These are phyloP conservation scores for Trichoderma pleuroti DNA, from an alignment of 2,329 filamentous ascomycete genomes.

Conservation along the genomic window DNA sequence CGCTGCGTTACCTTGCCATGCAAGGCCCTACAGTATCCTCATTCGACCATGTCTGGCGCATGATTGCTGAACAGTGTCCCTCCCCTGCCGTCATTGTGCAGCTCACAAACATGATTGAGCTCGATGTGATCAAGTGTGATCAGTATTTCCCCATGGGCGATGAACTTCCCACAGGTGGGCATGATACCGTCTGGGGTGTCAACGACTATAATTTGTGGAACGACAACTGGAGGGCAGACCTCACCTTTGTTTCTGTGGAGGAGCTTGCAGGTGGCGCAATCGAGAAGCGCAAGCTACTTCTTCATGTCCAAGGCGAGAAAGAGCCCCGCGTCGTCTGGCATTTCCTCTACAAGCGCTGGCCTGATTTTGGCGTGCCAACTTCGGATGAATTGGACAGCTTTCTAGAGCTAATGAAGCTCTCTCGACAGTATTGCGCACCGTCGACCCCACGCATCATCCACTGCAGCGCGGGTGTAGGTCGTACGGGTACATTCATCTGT, in stretches of 20 bases:
- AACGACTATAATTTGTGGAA: constrained; percentile 63
- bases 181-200: constrained; percentile 42
- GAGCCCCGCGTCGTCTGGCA: constrained; percentile 68
- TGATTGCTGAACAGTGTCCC: constrained; percentile 76
- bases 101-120: constrained; percentile 86
- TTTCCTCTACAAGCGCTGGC: constrained; percentile 82
- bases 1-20: constrained; percentile 78
- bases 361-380: constrained; percentile 80
- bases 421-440: constrained; percentile 53
- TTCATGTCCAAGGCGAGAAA: constrained; percentile 48
- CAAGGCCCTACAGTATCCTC: constrained; percentile 80
- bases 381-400: constrained; percentile 65
- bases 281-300: constrained; percentile 70
- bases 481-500: constrained; percentile 92
- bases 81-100: constrained; percentile 84
- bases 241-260: constrained; percentile 65
- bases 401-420: constrained; percentile 66
- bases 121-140: constrained; percentile 75
- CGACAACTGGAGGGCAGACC: constrained; percentile 63
- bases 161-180: constrained; percentile 41
- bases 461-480: constrained; percentile 88
- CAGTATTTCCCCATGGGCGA: constrained; percentile 73
- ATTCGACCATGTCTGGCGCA: constrained; percentile 85
- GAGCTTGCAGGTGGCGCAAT: constrained; percentile 54
- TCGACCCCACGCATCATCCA: constrained; percentile 72